Evolutionary conservation across 768 basidiomycete species (phyloP), one percentile per base, ranked within the genome.

Genomic region (Leccinum boreale): DNA sequence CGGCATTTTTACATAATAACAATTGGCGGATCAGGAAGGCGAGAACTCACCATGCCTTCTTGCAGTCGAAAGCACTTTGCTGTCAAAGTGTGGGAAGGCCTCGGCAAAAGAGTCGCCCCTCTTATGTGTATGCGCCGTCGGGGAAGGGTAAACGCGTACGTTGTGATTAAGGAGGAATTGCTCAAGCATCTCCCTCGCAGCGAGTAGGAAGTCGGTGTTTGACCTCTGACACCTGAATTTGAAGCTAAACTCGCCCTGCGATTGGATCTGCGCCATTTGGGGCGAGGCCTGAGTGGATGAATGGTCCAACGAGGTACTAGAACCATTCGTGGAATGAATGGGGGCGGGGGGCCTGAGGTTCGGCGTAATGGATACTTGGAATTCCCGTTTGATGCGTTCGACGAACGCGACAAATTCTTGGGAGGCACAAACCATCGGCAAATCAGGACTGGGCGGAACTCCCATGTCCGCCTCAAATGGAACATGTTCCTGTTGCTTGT

Each of bases 401-500:
- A 87, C 85, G 59, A 98, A 86, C n/a, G 83, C 82, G 50, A 78
- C 78, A 71, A 95, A 98, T 48, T 98, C 94, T n/a, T 86, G 74
- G 3, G 90, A 87, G 29, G 82, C 74, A 65, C 86, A 86, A 44
- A 98, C 77, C 31, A 84, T 80, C 14, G 88, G 81, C 33, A 98
- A 79, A 56, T 97, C 94, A 12, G 83, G 74, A 63, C 85, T 88
- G 10, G 90, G 88, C 5, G 94, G 94, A 23, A 98, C 86, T 44
- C 87, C 85, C 84, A 96, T 90, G 64, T 96, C 93, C 14, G 94
- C 94, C 72, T 98, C 94, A 68, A 96, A 96, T 4, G 94, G 94
- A 58, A 98, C 92, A 67, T 96, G 93, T 69, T 97, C 94, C 94
- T 96, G 23, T 17, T 56, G n/a, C 47, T 46, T 53, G 61, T 62